Percentiles rank a stretch among this genome's conserved stretches.
phyloP scores from a whole-genome alignment of 2,329 filamentous ascomycete species.

The Ophiostoma angusticollis region DNA sequence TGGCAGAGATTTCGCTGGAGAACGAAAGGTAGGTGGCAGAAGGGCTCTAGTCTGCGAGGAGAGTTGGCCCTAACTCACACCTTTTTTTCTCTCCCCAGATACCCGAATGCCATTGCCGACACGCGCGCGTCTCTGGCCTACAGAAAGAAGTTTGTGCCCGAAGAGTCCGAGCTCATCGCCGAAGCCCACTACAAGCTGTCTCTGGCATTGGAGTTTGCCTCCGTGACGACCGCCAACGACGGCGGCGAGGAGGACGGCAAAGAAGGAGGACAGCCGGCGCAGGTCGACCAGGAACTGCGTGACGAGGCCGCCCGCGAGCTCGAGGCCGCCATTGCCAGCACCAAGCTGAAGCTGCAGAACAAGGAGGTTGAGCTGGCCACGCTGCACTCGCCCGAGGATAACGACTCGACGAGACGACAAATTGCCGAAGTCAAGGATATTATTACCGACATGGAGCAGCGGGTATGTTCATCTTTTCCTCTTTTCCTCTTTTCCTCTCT shows the following conservation, averaged over 20 bases:
- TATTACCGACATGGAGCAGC: conserved; percentile 64
- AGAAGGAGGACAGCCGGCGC: conserved; percentile 35
- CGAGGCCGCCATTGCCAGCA: conserved; percentile 61
- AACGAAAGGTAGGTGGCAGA: conserved; percentile 57
- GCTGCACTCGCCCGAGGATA: conserved; percentile 52
- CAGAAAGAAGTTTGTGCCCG: conserved; percentile 65
- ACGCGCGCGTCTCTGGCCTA: conserved; percentile 63
- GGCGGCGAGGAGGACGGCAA: conserved; percentile 15
- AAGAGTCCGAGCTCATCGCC: conserved; percentile 73
- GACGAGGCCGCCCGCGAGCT: conserved; percentile 60
- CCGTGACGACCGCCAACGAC: conserved; percentile 45
- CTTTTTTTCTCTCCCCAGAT: conserved; percentile 32
- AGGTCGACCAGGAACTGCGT: conserved; percentile 55
- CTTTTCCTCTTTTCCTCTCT: not conserved
- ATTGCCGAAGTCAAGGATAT: conserved; percentile 68
- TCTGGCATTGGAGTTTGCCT: conserved; percentile 85
- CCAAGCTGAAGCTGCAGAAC: conserved; percentile 54
- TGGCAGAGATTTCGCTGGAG: conserved; percentile 93
- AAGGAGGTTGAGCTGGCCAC: conserved; percentile 55
- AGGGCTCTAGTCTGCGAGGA: not conserved
- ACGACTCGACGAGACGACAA: conserved; percentile 46
- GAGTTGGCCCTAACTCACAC: not conserved
- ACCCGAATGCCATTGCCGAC: conserved; percentile 76
- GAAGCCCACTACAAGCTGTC: conserved; percentile 97
- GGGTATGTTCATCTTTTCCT: conserved; percentile 34